Conservation (phyloP, 2,329 filamentous ascomycete genomes). For the Lasiodiplodia sp. region DNA sequence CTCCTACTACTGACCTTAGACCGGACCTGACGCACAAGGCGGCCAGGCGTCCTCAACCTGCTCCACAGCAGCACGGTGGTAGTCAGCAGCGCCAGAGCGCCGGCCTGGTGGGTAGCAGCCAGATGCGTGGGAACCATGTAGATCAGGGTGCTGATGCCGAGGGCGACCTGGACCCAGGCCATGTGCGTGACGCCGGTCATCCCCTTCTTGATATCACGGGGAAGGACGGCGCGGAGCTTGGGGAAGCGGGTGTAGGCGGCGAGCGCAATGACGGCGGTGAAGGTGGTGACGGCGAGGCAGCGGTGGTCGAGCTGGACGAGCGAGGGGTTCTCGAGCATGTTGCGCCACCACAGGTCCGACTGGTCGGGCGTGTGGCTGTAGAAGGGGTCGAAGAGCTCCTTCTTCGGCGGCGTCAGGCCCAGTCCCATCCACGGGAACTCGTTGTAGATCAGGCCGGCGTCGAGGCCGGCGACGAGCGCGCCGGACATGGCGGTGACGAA, state of each 20-base stretch:
- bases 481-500: constrained; percentile 94
- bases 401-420: constrained; percentile 79
- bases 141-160: constrained; percentile 90
- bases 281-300: constrained; percentile 88
- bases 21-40: constrained; percentile 10
- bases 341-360: constrained; percentile 93
- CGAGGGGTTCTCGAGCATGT: constrained; percentile 96
- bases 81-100: constrained; percentile 82
- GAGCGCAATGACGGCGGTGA: constrained; percentile 78
- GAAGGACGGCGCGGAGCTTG: constrained; percentile 66
- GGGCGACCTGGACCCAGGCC: constrained; percentile 78
- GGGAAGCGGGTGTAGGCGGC: constrained; percentile 79
- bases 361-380: constrained; percentile 81
- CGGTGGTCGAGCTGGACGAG: constrained; percentile 96
- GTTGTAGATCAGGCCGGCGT: constrained; percentile 98
- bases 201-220: constrained; percentile 71
- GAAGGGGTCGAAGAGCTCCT: constrained; percentile 84
- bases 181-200: constrained; percentile 83
- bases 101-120: constrained; percentile 91
- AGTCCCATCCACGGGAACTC: constrained; percentile 96
- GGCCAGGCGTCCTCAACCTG: constrained; percentile 11
- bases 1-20: background rate
- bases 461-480: constrained; percentile 89
- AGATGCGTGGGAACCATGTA: constrained; percentile 92
- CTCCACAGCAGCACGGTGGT: constrained; percentile 27